Evolutionary conservation across 805 yeast genomes (phyloP), one percentile per base, ranked within the genome.

Genomic region (Blastobotrys chiropterorum): DNA sequence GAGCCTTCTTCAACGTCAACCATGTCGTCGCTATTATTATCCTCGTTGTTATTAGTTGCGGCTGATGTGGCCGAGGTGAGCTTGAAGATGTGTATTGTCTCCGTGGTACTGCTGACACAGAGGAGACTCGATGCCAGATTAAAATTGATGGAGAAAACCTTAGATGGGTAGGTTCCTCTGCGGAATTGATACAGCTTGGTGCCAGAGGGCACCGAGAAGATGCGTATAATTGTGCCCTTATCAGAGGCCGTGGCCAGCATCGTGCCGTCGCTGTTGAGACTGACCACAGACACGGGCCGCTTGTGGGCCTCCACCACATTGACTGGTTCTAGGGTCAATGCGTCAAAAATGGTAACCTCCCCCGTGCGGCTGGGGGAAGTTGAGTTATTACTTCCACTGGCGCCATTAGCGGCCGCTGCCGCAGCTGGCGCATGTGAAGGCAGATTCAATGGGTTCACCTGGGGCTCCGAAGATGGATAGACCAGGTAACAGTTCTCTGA

Each of bases 1-100:
- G 44, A 31, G 30, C 47, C 52, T 16, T n/a, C 41, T 19, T 49
- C 49, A 38, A 38, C 42, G 11, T 30, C 34, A 22, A 20, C 31
- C 17, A 45, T 15, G 20, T 16, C 39, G 19, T 16, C 30, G 8
- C 14, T n/a, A 16, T 16, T 16, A 15, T 17, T 43, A 14, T 43
- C 48, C 16, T 50, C 49, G 20, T 38, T 50, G 2, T 48, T 56
- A 16, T 48, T 46, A 3, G 49, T 46, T 2, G 38, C 47, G 47
- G 50, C 53, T 7, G 30, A 42, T 5, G 21, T 30, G 56, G 49
- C 13, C 16, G 39, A 81, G 1, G 82, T 86, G 49, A 90, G 68
- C 53, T 90, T 77, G 74, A 92, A 94, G 39, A 94, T 81, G 67
- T 94, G 99, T 19, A 94, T 90, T 0, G 99, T 94, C 44, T 87